phyloP scores from a whole-genome alignment of 1,284 basidiomycete genomes.

The Sanguinoderma infundibulare region DNA sequence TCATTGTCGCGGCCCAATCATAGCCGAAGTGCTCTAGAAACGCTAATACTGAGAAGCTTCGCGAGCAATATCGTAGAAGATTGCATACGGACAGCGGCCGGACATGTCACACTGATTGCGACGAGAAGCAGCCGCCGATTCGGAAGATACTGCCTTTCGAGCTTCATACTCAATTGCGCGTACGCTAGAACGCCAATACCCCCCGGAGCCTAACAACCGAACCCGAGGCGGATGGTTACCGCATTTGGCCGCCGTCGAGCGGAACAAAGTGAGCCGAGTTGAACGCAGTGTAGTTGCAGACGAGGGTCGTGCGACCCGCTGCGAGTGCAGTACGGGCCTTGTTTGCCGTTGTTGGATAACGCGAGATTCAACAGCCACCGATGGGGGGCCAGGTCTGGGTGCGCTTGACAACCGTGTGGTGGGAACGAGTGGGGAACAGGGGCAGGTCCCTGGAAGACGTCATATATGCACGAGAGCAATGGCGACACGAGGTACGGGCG shows the following conservation, averaged over 20 bases:
- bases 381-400: background rate
- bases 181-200: no score
- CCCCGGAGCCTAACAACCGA: background rate
- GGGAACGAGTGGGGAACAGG: background rate
- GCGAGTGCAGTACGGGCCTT: no score
- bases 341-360: background rate
- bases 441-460: background rate
- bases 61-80: background rate
- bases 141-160: no score
- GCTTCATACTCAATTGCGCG: no score
- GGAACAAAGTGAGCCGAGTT: background rate
- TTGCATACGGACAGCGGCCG: background rate
- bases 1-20: background rate
- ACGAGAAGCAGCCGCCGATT: background rate
- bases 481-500: background rate
- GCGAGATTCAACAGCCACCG: background rate
- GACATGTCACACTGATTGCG: background rate
- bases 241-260: background rate
- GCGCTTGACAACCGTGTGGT: background rate
- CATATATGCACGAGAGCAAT: conserved; percentile 2
- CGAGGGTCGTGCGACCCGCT: no score
- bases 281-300: no score
- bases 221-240: background rate
- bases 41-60: background rate
- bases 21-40: background rate